These are phyloP conservation scores for Ziziphus jujuba DNA, from an alignment of 306 rosid genomes.

Conservation along the genomic window DNA sequence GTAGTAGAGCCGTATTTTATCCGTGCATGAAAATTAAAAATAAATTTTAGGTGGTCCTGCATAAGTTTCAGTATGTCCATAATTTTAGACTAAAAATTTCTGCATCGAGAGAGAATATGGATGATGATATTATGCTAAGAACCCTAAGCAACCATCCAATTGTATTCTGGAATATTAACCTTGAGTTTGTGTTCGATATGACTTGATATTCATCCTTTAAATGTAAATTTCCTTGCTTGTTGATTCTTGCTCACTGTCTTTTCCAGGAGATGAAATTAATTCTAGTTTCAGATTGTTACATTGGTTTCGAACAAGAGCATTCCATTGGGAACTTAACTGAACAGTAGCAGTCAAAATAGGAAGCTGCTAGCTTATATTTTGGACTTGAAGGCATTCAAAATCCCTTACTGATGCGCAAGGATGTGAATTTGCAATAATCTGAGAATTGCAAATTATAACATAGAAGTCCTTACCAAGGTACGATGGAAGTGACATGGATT, in stretches of 20 bases:
- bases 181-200: too few relatives aligned
- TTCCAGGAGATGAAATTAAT: slow-evolving; percentile 70
- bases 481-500: background rate
- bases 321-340: slow-evolving; percentile 40
- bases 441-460: background rate
- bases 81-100: too few relatives aligned
- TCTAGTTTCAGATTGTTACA: slow-evolving; percentile 88
- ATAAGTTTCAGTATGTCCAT: too few relatives aligned
- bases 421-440: background rate
- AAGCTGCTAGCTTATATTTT: background rate
- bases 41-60: too few relatives aligned
- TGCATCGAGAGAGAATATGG: too few relatives aligned
- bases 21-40: too few relatives aligned
- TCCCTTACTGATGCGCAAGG: too few relatives aligned
- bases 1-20: background rate
- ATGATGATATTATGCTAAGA: too few relatives aligned
- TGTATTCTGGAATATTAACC: too few relatives aligned
- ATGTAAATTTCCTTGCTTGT: background rate
- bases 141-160: too few relatives aligned
- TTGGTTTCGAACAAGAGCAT: slow-evolving; percentile 81
- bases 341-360: background rate
- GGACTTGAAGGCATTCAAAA: background rate
- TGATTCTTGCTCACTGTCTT: background rate
- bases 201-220: background rate
- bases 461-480: background rate